Percentiles rank a stretch among this genome's conserved stretches.
Evolutionary conservation across 2,329 filamentous ascomycete genomes (phyloP).

Genomic region (Alternaria ethzedia): DNA sequence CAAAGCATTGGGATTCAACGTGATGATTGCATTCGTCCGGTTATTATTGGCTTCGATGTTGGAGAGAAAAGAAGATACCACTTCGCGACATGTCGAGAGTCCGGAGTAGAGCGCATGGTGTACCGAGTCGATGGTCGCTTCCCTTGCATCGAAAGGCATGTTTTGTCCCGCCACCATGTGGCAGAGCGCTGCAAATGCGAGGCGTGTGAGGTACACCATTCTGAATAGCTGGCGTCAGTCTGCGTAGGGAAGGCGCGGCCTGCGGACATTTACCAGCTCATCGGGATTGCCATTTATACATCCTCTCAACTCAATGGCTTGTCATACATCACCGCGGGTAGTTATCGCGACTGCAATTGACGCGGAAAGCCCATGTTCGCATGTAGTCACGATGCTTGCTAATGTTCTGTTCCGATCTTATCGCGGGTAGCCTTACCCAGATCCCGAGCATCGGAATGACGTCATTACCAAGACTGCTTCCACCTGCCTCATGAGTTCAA

Average conservation of each 20-base stretch:
- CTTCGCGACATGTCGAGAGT: constrained; percentile 60
- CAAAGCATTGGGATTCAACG: constrained; percentile 59
- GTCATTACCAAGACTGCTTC: constrained; percentile 16
- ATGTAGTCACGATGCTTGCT: constrained; percentile 21
- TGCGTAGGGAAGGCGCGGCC: background rate
- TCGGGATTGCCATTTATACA: constrained; percentile 3
- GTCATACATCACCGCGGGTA: constrained; percentile 6
- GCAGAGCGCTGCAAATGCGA: constrained; percentile 10
- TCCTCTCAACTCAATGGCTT: background rate
- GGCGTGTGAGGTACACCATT: constrained; percentile 6
- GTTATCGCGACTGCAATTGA: constrained; percentile 4
- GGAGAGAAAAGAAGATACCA: constrained; percentile 63
- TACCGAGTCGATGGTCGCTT: constrained; percentile 64
- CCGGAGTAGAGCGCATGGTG: constrained; percentile 63
- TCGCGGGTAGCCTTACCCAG: constrained; percentile 11
- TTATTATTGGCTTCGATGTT: constrained; percentile 65
- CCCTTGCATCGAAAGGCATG: constrained; percentile 59
- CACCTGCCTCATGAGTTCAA: constrained; percentile 25
- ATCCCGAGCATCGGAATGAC: constrained; percentile 33
- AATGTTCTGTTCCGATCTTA: constrained; percentile 20
- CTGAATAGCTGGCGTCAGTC: constrained; percentile 1
- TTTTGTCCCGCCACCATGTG: constrained; percentile 15
- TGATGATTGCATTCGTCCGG: constrained; percentile 63
- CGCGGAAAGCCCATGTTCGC: background rate
- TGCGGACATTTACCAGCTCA: background rate